Evolutionary conservation across 352 stramenopile genomes (phyloP).

Genomic region (Globisporangium emineosum): DNA sequence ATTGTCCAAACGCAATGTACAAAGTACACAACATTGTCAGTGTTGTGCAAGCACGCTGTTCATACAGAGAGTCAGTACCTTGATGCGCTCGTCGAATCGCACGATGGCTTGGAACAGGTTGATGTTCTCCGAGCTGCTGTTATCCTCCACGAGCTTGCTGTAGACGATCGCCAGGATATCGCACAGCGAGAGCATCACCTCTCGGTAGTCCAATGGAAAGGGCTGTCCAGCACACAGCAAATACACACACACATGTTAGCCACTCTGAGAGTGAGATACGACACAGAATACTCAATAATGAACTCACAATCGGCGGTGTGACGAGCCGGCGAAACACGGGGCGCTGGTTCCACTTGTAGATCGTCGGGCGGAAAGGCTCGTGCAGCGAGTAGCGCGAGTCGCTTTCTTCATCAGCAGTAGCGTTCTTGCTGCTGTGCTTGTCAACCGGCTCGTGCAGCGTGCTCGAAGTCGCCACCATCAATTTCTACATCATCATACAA

Average conservation of each 20-base stretch:
- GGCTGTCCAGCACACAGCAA: slow-evolving; percentile 28
- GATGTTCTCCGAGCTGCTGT: slow-evolving; percentile 66
- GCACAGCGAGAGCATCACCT: slow-evolving; percentile 76
- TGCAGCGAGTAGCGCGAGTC: slow-evolving; percentile 35
- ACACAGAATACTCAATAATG: not conserved
- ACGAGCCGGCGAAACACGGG: slow-evolving; percentile 70
- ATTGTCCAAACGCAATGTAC: too few species aligned
- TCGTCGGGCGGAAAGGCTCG: slow-evolving; percentile 58
- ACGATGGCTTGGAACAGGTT: slow-evolving; percentile 77
- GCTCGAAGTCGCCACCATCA: slow-evolving; percentile 77
- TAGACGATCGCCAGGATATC: slow-evolving; percentile 83
- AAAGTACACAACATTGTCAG: too few species aligned
- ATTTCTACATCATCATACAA: slow-evolving; percentile 45
- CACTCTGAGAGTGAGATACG: not conserved
- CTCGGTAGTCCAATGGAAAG: slow-evolving; percentile 78
- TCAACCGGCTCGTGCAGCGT: slow-evolving; percentile 56
- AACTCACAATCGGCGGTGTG: slow-evolving; percentile 64
- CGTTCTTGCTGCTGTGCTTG: slow-evolving; percentile 13
- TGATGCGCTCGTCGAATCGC: slow-evolving; percentile 79
- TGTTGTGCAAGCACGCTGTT: too few species aligned
- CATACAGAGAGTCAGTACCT: too few species aligned
- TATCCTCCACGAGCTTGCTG: slow-evolving; percentile 78
- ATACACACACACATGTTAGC: slow-evolving; percentile 1
- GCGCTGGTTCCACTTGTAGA: slow-evolving; percentile 86
- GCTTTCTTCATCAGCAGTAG: slow-evolving; percentile 15